A percentile compares a stretch with the other conserved stretches of the same genome.
Evolutionary conservation across 2,329 filamentous ascomycete genomes (phyloP).

Genomic region (Penicillium frequentans): DNA sequence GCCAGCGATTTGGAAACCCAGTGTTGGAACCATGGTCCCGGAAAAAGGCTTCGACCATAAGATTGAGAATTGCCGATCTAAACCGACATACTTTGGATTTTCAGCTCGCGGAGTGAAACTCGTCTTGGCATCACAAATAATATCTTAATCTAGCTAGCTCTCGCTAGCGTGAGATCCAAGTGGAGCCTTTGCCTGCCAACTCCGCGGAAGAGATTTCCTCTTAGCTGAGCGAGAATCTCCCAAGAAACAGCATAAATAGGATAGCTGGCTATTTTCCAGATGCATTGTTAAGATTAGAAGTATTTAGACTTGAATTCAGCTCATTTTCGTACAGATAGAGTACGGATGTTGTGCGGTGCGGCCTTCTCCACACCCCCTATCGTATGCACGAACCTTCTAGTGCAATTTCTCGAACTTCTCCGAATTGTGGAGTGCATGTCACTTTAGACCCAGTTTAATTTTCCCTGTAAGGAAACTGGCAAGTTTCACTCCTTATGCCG

Average conservation of each 20-base stretch:
- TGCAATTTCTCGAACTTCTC: background rate
- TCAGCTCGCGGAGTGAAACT: background rate
- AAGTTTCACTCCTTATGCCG: background rate
- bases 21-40: background rate
- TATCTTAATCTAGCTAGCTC: background rate
- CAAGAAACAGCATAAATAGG: too few species aligned
- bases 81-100: background rate
- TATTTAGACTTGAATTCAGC: background rate
- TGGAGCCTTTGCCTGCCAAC: background rate
- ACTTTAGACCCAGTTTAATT: background rate
- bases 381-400: background rate
- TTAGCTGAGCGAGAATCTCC: background rate
- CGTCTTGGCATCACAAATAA: background rate
- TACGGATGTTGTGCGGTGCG: too few species aligned
- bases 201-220: background rate
- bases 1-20: background rate
- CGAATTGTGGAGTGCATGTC: background rate
- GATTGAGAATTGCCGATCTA: background rate
- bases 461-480: background rate
- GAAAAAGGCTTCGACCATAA: background rate
- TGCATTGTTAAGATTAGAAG: background rate
- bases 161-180: background rate
- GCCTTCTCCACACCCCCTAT: background rate
- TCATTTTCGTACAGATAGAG: background rate
- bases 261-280: background rate